phyloP scores from a whole-genome alignment of 495 filamentous ascomycete species.

The Saxophila tyrrhenica region DNA sequence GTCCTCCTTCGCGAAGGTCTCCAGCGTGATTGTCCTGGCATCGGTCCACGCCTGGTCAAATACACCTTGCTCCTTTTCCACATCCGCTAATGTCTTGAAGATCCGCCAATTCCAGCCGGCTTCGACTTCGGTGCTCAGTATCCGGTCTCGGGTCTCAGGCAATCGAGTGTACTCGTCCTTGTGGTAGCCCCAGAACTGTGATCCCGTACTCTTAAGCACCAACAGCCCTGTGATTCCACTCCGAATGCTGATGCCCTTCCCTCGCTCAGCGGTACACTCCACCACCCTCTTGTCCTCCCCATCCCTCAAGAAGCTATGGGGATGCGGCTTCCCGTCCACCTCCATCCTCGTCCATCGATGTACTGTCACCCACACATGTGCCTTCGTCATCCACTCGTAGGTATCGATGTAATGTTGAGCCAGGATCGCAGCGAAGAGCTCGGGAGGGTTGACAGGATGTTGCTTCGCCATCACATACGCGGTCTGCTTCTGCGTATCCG shows the following conservation, averaged over 20 bases:
- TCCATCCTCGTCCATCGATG: constrained; percentile 89
- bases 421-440: constrained; percentile 77
- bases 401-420: constrained; percentile 77
- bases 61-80: constrained; percentile 47
- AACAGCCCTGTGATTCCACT: constrained; percentile 63
- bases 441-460: constrained; percentile 82
- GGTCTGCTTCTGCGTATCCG: constrained; percentile 97
- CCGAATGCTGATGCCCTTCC: constrained; percentile 34
- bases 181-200: constrained; percentile 88
- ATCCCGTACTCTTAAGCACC: constrained; percentile 95
- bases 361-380: constrained; percentile 67
- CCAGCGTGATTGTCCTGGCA: constrained; percentile 71
- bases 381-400: constrained; percentile 76
- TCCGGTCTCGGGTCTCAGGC: constrained; percentile 82
- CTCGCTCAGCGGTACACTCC: constrained; percentile 39
- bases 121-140: constrained; percentile 86
- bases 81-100: constrained; percentile 55
- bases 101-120: constrained; percentile 72
- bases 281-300: constrained; percentile 76
- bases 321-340: constrained; percentile 80
- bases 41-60: constrained; percentile 71
- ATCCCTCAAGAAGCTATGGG: constrained; percentile 91
- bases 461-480: constrained; percentile 91
- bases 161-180: constrained; percentile 88
- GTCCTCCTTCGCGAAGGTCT: constrained; percentile 83